Conservation (phyloP, 2,329 filamentous ascomycete genomes). For the Colletotrichum destructivum region DNA sequence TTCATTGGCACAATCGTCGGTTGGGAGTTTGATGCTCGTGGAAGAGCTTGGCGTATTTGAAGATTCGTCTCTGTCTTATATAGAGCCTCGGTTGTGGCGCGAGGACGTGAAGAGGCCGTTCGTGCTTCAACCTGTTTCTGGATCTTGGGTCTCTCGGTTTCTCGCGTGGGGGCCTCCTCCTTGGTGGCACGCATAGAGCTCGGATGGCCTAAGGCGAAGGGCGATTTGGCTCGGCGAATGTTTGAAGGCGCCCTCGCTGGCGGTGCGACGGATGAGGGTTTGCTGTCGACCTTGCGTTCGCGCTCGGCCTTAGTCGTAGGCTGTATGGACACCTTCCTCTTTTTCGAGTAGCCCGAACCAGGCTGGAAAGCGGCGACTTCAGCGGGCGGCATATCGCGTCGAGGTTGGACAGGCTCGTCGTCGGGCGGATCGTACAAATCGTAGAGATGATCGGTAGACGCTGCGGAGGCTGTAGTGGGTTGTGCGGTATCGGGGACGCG, state of each 20-base stretch:
- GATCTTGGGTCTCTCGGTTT: neutral
- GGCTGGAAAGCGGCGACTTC: slow-evolving; percentile 2
- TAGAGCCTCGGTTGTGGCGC: neutral
- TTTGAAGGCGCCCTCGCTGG: slow-evolving; percentile 15
- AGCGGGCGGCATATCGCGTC: slow-evolving; percentile 12
- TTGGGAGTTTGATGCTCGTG: neutral
- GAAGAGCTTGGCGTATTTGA: slow-evolving; percentile 13
- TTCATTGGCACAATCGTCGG: neutral
- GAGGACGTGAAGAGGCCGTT: neutral
- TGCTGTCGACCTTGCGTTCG: slow-evolving; percentile 13
- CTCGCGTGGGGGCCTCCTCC: slow-evolving; percentile 2
- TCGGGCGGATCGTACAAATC: slow-evolving; percentile 32
- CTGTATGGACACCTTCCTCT: slow-evolving; percentile 25
- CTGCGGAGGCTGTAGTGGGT: neutral
- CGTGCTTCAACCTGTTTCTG: neutral
- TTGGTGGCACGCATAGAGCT: neutral
- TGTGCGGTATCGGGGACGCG: slow-evolving; percentile 13
- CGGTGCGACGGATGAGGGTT: neutral
- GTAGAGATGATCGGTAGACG: slow-evolving; percentile 8
- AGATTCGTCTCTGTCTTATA: slow-evolving; percentile 4
- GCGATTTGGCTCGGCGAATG: slow-evolving; percentile 19
- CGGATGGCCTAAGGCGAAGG: neutral
- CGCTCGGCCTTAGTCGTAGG: slow-evolving; percentile 14
- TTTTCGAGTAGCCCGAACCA: slow-evolving; percentile 12
- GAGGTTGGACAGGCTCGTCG: slow-evolving; percentile 21